Evolutionary conservation across 2,329 filamentous ascomycete species (phyloP).

Genomic region (Thelonectria olida): DNA sequence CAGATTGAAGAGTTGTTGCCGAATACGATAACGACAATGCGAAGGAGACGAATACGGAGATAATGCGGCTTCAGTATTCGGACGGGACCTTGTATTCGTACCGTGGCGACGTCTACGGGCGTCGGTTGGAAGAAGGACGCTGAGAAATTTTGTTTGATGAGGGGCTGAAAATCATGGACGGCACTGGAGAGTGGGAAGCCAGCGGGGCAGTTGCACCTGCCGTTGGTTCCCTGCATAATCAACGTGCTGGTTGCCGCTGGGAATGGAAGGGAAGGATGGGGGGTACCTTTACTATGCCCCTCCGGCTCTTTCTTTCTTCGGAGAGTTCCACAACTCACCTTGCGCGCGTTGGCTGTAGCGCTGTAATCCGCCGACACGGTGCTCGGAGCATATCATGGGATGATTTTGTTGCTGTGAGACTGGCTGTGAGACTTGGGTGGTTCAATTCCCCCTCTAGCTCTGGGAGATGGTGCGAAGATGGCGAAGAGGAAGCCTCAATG

Average conservation of each 20-base stretch:
- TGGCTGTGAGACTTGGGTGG: not conserved
- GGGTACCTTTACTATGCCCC: not conserved
- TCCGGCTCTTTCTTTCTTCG: not conserved
- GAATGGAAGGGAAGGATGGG: not conserved
- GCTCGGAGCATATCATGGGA: not conserved
- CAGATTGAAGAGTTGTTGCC: not conserved
- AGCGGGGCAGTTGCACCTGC: too few relatives aligned
- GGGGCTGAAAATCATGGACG: not conserved
- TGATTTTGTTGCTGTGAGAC: too few relatives aligned
- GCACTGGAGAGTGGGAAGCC: too few relatives aligned
- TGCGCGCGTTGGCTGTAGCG: too few relatives aligned
- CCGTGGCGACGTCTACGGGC: not conserved
- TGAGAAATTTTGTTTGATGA: not conserved
- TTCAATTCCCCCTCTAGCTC: not conserved
- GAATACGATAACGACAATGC: constrained; percentile 9
- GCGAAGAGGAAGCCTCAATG: too few relatives aligned
- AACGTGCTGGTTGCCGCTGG: too few relatives aligned
- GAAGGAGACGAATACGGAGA: constrained; percentile 17
- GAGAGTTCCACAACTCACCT: not conserved
- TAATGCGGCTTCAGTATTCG: not conserved
- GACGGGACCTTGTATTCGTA: not conserved
- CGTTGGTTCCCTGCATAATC: too few relatives aligned
- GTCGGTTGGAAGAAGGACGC: too few relatives aligned
- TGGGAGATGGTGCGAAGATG: not conserved
- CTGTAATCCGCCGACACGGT: not conserved